phyloP scores from a whole-genome alignment of 176 grass and related monocot genomes.

The Triticum timopheevii region DNA sequence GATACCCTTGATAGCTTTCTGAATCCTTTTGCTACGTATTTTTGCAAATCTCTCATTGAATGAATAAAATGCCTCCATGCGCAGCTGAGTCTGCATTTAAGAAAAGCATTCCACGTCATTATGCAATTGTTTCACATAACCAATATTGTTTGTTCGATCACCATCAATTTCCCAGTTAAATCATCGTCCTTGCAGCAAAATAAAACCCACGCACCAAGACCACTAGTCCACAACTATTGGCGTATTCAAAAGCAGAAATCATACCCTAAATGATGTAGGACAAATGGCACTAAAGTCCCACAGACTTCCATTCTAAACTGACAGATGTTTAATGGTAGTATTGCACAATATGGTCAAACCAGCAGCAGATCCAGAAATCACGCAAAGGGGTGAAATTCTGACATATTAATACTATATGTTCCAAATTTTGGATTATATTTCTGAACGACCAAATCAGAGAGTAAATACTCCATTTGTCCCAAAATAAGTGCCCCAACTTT shows the following conservation, averaged over 20 bases:
- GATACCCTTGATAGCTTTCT: slow-evolving; percentile 97
- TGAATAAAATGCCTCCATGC: slow-evolving; percentile 90
- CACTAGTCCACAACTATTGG: background rate
- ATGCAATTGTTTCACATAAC: slow-evolving; percentile 19
- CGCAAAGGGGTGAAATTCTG: background rate
- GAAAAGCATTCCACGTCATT: slow-evolving; percentile 29
- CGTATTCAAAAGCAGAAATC: background rate
- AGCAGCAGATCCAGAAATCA: slow-evolving; percentile 1
- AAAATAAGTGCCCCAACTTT: no score
- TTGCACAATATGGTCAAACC: slow-evolving; percentile 15
- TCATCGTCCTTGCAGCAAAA: slow-evolving; percentile 22
- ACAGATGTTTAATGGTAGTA: background rate
- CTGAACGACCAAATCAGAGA: slow-evolving; percentile 1
- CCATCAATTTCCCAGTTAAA: slow-evolving; percentile 26
- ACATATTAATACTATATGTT: background rate
- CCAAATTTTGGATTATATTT: background rate
- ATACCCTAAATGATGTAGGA: slow-evolving; percentile 15
- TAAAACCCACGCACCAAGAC: slow-evolving; percentile 11
- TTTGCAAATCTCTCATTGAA: slow-evolving; percentile 99
- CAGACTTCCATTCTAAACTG: background rate
- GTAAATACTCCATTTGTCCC: background rate
- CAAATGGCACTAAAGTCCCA: background rate
- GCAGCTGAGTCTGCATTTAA: slow-evolving; percentile 79
- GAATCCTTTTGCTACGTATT: slow-evolving; percentile 93
- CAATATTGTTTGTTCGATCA: background rate